Evolutionary conservation across 108 stramenopile species (phyloP).

Genomic region (Cyclotella sp.): DNA sequence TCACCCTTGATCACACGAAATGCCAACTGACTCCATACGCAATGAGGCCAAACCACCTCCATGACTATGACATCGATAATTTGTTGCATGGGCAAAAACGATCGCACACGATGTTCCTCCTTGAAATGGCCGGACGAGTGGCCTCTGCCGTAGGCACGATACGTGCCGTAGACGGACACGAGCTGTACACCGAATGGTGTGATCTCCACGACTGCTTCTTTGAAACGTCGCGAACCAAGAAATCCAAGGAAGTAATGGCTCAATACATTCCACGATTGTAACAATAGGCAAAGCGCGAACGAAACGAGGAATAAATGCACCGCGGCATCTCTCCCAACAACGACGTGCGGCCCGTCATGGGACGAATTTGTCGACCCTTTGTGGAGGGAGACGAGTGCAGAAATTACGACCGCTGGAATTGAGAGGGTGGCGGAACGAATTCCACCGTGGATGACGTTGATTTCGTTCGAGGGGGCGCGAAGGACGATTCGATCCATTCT

Average conservation of each 20-base stretch:
- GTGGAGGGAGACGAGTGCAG: not conserved
- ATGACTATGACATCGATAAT: conserved; percentile 53
- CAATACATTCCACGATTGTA: not conserved
- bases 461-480: not conserved
- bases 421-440: not conserved
- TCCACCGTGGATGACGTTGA: not conserved
- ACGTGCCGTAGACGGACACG: conserved; percentile 16
- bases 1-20: conserved; percentile 36
- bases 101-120: not conserved
- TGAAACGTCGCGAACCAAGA: conserved; percentile 2
- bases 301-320: not conserved
- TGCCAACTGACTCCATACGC: conserved; percentile 50
- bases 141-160: not conserved
- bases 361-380: not conserved
- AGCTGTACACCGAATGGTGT: conserved; percentile 34
- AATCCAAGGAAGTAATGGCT: not conserved
- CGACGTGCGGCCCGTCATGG: not conserved
- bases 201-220: conserved; percentile 39
- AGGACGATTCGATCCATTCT: conserved; percentile 28
- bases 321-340: not conserved
- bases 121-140: not conserved
- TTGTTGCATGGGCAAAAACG: conserved; percentile 38
- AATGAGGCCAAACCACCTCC: conserved; percentile 55
- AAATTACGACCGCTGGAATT: not conserved
- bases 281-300: not conserved